Evolutionary conservation across 1,139 yeast genomes (phyloP).

Genomic region (Groenewaldozyma auringiensis): DNA sequence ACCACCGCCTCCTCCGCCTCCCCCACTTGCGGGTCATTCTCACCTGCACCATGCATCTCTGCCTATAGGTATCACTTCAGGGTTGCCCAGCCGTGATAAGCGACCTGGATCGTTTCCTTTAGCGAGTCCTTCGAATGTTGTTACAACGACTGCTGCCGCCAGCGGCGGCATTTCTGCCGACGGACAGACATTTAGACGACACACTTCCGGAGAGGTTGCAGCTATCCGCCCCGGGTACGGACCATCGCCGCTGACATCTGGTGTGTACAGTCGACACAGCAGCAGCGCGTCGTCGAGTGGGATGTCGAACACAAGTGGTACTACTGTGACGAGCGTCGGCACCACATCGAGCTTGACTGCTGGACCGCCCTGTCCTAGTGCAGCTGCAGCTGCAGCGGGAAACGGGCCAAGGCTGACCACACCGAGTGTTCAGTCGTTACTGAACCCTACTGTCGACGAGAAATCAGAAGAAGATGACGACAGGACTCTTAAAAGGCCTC

Average conservation of each 20-base stretch:
- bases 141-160: slow-evolving; percentile 1
- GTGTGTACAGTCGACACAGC: slow-evolving; percentile 1
- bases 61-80: slow-evolving; percentile 7
- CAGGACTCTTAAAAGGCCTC: slow-evolving; percentile 3
- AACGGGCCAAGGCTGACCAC: slow-evolving; percentile 9
- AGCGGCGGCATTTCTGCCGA: slow-evolving; percentile 6
- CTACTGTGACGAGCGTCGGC: neutral
- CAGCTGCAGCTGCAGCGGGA: slow-evolving; percentile 4
- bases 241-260: neutral
- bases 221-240: neutral
- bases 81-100: slow-evolving; percentile 21
- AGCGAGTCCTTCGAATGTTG: slow-evolving; percentile 2
- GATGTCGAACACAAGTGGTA: neutral
- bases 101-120: slow-evolving; percentile 28
- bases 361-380: too few relatives aligned
- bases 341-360: neutral
- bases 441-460: slow-evolving; percentile 18
- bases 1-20: slow-evolving; percentile 3
- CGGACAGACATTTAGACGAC: slow-evolving; percentile 18
- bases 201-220: slow-evolving; percentile 23
- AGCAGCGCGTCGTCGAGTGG: slow-evolving; percentile 2
- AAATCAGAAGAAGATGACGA: slow-evolving; percentile 7
- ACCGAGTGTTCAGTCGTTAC: slow-evolving; percentile 19
- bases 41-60: slow-evolving; percentile 5
- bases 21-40: neutral